Evolutionary conservation across 441 rosid genomes (phyloP).

Genomic region (Eugenia klotzschiana): DNA sequence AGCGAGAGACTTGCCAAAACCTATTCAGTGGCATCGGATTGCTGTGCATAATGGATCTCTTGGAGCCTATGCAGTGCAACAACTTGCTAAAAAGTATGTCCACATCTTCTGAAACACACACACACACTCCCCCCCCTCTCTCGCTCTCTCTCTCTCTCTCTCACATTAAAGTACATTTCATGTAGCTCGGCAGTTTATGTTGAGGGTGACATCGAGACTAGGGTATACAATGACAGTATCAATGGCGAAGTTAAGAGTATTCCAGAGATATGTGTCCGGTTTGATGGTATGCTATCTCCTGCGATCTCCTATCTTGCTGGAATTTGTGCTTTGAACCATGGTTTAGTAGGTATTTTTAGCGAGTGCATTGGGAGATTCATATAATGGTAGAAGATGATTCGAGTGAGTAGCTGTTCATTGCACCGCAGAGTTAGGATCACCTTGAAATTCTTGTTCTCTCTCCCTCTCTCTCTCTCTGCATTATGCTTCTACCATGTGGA

Average conservation of each 20-base stretch:
- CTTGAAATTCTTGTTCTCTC: neutral
- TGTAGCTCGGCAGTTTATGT: slow-evolving; percentile 82
- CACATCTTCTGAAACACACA: neutral
- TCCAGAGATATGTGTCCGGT: slow-evolving; percentile 86
- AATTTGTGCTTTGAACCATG: neutral
- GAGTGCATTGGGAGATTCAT: neutral
- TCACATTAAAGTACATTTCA: slow-evolving; percentile 7
- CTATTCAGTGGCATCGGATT: slow-evolving; percentile 95
- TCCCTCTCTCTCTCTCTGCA: neutral
- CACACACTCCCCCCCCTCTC: neutral
- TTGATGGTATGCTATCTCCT: slow-evolving; percentile 44
- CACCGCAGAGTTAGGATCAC: neutral
- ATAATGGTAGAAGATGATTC: neutral
- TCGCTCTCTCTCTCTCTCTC: neutral
- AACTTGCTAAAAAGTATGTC: slow-evolving; percentile 58
- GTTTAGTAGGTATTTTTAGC: neutral
- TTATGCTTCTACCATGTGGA: neutral
- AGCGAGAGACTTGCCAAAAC: slow-evolving; percentile 43
- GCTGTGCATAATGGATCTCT: slow-evolving; percentile 71
- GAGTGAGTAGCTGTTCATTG: neutral
- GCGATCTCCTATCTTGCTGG: neutral
- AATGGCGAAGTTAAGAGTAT: slow-evolving; percentile 70
- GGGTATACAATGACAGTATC: slow-evolving; percentile 88
- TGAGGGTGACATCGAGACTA: slow-evolving; percentile 84
- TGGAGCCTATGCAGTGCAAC: slow-evolving; percentile 73